Evolutionary conservation across 495 filamentous ascomycete genomes (phyloP), one percentile per base, ranked within the genome.

Genomic region (Podospora comata): DNA sequence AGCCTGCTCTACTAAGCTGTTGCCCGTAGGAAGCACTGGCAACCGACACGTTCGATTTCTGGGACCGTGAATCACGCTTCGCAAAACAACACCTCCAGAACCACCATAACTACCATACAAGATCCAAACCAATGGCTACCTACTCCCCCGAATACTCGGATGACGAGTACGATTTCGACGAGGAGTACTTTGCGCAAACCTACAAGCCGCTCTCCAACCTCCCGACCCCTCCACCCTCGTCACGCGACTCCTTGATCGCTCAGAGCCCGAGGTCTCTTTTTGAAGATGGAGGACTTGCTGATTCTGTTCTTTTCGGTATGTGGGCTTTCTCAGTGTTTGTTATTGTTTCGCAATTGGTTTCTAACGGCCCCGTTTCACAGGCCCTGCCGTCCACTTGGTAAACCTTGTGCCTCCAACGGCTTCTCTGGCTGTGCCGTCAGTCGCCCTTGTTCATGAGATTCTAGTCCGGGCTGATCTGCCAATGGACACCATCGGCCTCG

Each of bases 171-270:
- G 79, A 82, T 64, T 83, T 82, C 68, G 82, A 84, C 76, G 83
- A 85, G 63, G 77, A 79, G 54, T 87, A 86, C 72, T 86, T 87
- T 70, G 80, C 80, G 48, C 79, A 82, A 55, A 86, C 82, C 65
- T 89, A 86, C 73, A 83, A 82, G 34, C 86, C 86, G 18, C 76
- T 89, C 32, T 88, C 86, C 5, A 85, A 84, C 70, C 79, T 89
- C 30, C 86, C 86, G 20, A 89, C 86, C 7, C 86, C 86, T 39
- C 86, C 86, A 34, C 81, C 79, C 6, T 85, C 84, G 26, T 81
- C 80, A 32, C 77, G 75, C 72, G 78, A 75, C 69, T 80, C 79
- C 4, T 78, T 76, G 67, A 77, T 75, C 59, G 69, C 44, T 61
- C 79, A 79, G 71, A 83, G 77, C 64, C 75, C 82, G 66, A 67